These are phyloP conservation scores for Acephala macrosclerotiorum DNA, from an alignment of 2,329 filamentous ascomycete genomes.

Conservation along the genomic window DNA sequence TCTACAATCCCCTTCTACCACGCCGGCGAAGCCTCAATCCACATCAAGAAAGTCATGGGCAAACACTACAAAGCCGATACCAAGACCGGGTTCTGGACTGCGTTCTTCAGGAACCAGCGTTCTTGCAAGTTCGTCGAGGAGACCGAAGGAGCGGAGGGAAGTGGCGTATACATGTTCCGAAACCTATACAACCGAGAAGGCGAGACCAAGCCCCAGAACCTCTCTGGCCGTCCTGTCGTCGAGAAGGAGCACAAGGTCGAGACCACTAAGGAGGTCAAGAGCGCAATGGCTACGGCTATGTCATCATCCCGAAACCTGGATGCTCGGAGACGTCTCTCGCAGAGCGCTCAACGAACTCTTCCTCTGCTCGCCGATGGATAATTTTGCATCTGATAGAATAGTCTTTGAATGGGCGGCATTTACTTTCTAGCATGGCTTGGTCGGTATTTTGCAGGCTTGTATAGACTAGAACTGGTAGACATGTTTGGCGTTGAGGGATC, in stretches of 20 bases:
- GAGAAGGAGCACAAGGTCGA: conserved; percentile 16
- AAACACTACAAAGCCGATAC: conserved; percentile 57
- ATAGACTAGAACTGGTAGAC: conserved; percentile 3
- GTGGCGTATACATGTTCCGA: conserved; percentile 44
- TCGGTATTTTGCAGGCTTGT: conserved; percentile 5
- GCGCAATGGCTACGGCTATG: conserved; percentile 39
- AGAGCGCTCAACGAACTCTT: conserved; percentile 41
- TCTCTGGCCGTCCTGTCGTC: conserved; percentile 19
- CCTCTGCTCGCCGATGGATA: conserved; percentile 39
- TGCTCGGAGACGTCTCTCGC: conserved; percentile 39
- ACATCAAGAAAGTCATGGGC: conserved; percentile 63
- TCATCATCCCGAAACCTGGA: conserved; percentile 37
- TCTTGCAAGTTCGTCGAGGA: conserved; percentile 46
- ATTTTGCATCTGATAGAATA: neutral
- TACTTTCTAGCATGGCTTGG: neutral
- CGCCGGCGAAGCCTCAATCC: conserved; percentile 63
- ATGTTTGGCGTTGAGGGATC: neutral
- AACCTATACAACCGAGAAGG: conserved; percentile 41
- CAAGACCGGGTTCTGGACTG: conserved; percentile 45
- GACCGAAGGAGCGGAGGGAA: conserved; percentile 42
- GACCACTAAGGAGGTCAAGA: conserved; percentile 23
- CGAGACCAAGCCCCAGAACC: conserved; percentile 34
- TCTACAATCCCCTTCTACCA: conserved; percentile 69
- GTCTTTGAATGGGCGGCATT: neutral
- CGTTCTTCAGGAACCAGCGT: conserved; percentile 45